phyloP scores from a whole-genome alignment of 768 basidiomycete genomes.

The Filobasidium floriforme region DNA sequence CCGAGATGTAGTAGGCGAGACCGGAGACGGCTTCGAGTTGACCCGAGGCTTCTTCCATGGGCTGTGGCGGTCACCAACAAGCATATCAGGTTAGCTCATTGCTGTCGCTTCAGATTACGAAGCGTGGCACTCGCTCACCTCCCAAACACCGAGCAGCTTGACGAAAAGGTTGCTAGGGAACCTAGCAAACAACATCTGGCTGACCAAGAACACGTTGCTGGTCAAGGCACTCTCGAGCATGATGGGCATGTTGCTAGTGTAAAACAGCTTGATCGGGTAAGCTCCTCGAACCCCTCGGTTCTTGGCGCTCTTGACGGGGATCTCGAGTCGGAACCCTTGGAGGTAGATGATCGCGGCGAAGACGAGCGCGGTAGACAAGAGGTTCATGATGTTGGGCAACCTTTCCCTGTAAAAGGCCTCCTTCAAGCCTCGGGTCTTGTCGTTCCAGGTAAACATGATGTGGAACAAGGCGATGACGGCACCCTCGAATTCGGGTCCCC shows the following conservation, averaged over 20 bases:
- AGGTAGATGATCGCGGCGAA: conserved; percentile 96
- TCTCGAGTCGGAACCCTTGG: conserved; percentile 97
- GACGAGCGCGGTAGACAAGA: conserved; percentile 81
- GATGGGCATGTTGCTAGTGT: conserved; percentile 99
- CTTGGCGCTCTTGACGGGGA: conserved; percentile 92
- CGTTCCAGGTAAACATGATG: conserved; percentile 93
- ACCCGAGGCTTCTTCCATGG: conserved; percentile 75
- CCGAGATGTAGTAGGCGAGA: conserved; percentile 95
- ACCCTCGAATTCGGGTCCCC: conserved; percentile 96
- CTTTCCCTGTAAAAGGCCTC: conserved; percentile 98
- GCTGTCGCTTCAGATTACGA: neutral
- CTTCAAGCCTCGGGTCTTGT: conserved; percentile 90
- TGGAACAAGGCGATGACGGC: conserved; percentile 95
- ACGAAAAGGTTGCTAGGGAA: conserved; percentile 91
- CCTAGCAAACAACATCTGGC: conserved; percentile 84
- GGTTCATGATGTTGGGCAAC: conserved; percentile 95
- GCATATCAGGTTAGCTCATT: neutral
- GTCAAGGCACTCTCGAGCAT: conserved; percentile 94
- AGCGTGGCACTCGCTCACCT: conserved; percentile 55
- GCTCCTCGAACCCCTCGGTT: conserved; percentile 92
- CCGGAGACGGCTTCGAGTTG: conserved; percentile 85
- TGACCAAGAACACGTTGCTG: conserved; percentile 88
- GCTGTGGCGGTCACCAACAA: conserved; percentile 49
- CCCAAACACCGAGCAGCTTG: conserved; percentile 90
- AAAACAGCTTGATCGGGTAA: conserved; percentile 97